Conservation (phyloP, 164 flowering plant genomes). For the Tinospora cordifolia region DNA sequence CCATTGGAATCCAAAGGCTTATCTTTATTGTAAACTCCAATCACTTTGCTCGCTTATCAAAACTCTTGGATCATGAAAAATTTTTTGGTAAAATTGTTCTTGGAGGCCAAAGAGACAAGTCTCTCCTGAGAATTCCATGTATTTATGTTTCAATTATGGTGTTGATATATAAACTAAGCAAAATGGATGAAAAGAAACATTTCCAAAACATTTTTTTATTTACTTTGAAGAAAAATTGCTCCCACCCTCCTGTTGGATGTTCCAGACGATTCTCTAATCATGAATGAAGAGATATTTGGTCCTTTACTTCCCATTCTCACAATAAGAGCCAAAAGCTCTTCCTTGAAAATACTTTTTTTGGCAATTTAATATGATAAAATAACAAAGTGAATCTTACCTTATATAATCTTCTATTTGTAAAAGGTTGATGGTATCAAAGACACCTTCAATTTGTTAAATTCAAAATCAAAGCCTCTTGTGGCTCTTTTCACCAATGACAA, state of each 20-base stretch:
- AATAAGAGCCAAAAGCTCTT: conserved; percentile 31
- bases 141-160: too few species aligned
- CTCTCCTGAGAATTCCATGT: conserved; percentile 47
- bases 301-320: conserved; percentile 84
- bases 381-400: not conserved
- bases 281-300: too few species aligned
- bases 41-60: conserved; percentile 61
- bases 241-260: too few species aligned
- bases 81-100: too few species aligned
- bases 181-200: not conserved
- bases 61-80: conserved; percentile 69
- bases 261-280: too few species aligned
- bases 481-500: conserved; percentile 78
- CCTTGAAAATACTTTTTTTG: not conserved
- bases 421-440: conserved; percentile 79
- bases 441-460: conserved; percentile 41
- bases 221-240: conserved; percentile 54
- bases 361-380: not conserved
- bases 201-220: conserved; percentile 1
- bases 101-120: too few species aligned
- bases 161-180: too few species aligned
- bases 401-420: conserved; percentile 7
- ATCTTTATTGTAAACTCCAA: too few species aligned
- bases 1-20: too few species aligned
- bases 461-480: conserved; percentile 52